Evolutionary conservation across 805 yeast genomes (phyloP).

Genomic region (Candida sithepensis): DNA sequence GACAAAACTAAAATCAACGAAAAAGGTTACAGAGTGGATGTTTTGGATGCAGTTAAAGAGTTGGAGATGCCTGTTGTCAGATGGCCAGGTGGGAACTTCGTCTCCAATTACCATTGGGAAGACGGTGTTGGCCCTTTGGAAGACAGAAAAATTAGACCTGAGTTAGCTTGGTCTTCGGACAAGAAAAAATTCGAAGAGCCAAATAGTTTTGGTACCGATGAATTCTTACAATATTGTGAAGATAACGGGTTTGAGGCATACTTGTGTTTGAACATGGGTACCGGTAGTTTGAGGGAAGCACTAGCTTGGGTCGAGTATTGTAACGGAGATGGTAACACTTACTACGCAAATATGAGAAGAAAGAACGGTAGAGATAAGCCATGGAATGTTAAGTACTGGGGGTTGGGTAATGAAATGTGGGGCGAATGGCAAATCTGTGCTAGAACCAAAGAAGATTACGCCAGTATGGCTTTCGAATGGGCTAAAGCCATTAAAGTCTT

Average conservation of each 20-base stretch:
- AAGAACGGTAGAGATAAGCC: conserved; percentile 33
- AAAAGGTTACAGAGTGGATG: conserved; percentile 30
- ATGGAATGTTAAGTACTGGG: conserved; percentile 35
- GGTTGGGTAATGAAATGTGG: conserved; percentile 35
- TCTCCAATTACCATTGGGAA: conserved; percentile 32
- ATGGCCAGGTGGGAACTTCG: conserved; percentile 37
- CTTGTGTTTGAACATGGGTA: conserved; percentile 34
- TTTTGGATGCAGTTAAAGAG: conserved; percentile 28
- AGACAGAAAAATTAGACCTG: conserved; percentile 31
- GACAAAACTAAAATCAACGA: conserved; percentile 16
- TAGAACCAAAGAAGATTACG: conserved; percentile 28
- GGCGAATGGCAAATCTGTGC: conserved; percentile 37
- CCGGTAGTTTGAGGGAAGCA: conserved; percentile 35
- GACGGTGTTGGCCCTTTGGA: conserved; percentile 34
- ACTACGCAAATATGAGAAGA: conserved; percentile 33
- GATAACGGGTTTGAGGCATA: conserved; percentile 31
- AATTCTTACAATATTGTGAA: conserved; percentile 33
- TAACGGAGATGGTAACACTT: conserved; percentile 30
- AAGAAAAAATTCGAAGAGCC: conserved; percentile 22
- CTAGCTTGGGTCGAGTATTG: conserved; percentile 35
- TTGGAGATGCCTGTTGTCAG: conserved; percentile 33
- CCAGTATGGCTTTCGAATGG: conserved; percentile 31
- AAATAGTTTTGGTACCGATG: conserved; percentile 34
- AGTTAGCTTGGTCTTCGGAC: conserved; percentile 31
- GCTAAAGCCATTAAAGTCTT: conserved; percentile 33